A percentile compares a stretch with the other conserved stretches of the same genome.
Conservation (phyloP, 305 asterid species). For the Fraxinus velutina region DNA sequence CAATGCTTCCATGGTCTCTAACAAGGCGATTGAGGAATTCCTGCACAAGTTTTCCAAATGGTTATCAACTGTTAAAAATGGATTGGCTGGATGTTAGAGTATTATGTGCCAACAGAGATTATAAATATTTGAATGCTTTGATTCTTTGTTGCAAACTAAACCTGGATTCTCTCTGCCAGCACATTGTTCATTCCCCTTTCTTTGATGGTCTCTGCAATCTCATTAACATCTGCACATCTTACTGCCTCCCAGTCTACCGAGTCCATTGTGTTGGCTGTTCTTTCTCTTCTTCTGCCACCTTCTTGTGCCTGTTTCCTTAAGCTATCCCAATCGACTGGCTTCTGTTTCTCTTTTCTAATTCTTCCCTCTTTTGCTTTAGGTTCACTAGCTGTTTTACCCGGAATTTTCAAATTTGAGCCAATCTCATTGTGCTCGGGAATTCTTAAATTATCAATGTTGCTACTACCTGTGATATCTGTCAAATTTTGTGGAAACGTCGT, state of each 20-base stretch:
- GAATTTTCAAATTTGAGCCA: slow-evolving; percentile 43
- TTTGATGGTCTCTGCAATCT: slow-evolving; percentile 74
- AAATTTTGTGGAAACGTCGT: slow-evolving; percentile 31
- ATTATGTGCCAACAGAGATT: not conserved
- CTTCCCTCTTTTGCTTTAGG: slow-evolving; percentile 46
- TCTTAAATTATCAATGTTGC: slow-evolving; percentile 37
- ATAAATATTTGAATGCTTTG: slow-evolving; percentile 8
- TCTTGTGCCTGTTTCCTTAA: slow-evolving; percentile 54
- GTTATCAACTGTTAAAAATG: slow-evolving; percentile 25
- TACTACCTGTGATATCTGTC: slow-evolving; percentile 48
- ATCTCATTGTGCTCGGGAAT: slow-evolving; percentile 41
- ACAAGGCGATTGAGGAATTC: slow-evolving; percentile 80
- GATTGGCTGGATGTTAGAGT: slow-evolving; percentile 11
- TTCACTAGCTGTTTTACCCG: slow-evolving; percentile 36
- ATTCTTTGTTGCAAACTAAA: slow-evolving; percentile 26
- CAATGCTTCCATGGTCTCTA: slow-evolving; percentile 81
- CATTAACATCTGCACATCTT: slow-evolving; percentile 79
- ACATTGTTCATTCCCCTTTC: slow-evolving; percentile 97
- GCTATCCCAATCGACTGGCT: slow-evolving; percentile 67
- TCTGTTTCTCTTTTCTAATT: slow-evolving; percentile 54
- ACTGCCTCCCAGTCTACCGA: slow-evolving; percentile 97
- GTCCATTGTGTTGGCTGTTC: slow-evolving; percentile 59
- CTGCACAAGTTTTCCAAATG: slow-evolving; percentile 45
- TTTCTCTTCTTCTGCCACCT: slow-evolving; percentile 50
- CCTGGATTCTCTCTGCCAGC: slow-evolving; percentile 95